Evolutionary conservation across 495 filamentous ascomycete species (phyloP).

Genomic region (Tuber calosporum): DNA sequence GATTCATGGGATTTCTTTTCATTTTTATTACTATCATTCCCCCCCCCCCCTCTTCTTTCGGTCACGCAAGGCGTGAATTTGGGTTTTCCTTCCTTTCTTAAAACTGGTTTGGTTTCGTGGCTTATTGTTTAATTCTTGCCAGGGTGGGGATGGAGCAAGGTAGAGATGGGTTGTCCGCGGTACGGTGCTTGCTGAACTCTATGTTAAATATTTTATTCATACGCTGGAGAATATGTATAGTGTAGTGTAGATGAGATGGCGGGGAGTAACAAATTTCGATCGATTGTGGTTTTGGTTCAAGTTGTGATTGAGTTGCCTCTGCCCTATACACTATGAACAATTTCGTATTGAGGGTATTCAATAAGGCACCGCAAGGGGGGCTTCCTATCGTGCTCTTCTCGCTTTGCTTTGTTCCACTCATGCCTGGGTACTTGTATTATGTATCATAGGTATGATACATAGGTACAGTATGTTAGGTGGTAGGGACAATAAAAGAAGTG

Average conservation of each 20-base stretch:
- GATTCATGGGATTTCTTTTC: neutral
- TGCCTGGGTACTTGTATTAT: neutral
- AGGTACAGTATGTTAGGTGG: neutral
- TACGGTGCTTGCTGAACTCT: neutral
- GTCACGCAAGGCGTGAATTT: conserved; percentile 1
- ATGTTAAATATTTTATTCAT: conserved; percentile 4
- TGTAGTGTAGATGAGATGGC: neutral
- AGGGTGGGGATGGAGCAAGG: neutral
- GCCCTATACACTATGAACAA: neutral
- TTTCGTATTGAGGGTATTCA: neutral
- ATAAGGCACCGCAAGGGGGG: neutral
- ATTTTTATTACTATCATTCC: neutral
- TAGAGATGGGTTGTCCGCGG: neutral
- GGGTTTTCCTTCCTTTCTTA: neutral
- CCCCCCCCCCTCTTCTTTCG: neutral
- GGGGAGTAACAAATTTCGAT: neutral
- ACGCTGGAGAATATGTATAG: neutral
- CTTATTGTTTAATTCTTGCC: neutral
- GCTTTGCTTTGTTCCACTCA: neutral
- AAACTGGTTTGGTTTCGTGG: neutral
- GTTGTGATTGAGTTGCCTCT: neutral
- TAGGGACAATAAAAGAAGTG: neutral
- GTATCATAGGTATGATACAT: no score
- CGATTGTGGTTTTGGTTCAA: neutral
- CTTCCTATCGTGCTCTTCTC: neutral